phyloP scores from a whole-genome alignment of 2,329 filamentous ascomycete genomes.

The Sodiomyces alkalinus region DNA sequence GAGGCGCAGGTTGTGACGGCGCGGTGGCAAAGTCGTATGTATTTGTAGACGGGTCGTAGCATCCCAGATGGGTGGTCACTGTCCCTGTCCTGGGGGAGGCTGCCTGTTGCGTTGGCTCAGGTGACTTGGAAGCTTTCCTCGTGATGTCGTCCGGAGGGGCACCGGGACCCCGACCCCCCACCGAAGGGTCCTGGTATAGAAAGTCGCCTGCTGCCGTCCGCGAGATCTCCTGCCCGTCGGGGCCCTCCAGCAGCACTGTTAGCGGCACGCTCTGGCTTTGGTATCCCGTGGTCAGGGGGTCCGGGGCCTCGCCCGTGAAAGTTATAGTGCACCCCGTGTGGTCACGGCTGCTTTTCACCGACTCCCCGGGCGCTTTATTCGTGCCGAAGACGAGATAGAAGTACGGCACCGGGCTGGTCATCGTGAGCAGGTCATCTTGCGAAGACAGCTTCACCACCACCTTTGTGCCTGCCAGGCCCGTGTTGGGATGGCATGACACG shows the following conservation, averaged over 20 bases:
- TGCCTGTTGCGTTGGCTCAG: conserved; percentile 27
- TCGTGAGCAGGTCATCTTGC: conserved; percentile 52
- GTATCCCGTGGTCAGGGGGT: conserved; percentile 34
- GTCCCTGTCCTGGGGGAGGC: conserved; percentile 11
- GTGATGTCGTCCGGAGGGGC: conserved; percentile 24
- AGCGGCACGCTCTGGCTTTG: conserved; percentile 35
- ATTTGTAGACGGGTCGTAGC: conserved; percentile 32
- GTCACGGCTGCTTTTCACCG: conserved; percentile 45
- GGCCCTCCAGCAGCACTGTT: conserved; percentile 35
- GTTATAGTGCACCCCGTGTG: conserved; percentile 52
- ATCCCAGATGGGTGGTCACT: conserved; percentile 14
- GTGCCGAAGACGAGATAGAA: conserved; percentile 65
- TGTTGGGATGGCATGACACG: conserved; percentile 52
- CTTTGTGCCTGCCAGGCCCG: conserved; percentile 54
- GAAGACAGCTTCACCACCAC: conserved; percentile 61
- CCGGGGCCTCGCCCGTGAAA: conserved; percentile 58
- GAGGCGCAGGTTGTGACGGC: conserved; percentile 18
- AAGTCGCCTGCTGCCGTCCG: conserved; percentile 30
- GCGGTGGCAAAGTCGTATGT: conserved; percentile 40
- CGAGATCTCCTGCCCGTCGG: conserved; percentile 36
- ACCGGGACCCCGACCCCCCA: conserved; percentile 13
- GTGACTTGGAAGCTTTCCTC: conserved; percentile 25
- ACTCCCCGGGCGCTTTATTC: conserved; percentile 49
- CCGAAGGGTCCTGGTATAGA: conserved; percentile 23
- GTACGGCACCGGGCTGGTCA: conserved; percentile 36